Evolutionary conservation across 345 rosid species (phyloP), one percentile per base, ranked within the genome.

Genomic region (Heritiera littoralis): DNA sequence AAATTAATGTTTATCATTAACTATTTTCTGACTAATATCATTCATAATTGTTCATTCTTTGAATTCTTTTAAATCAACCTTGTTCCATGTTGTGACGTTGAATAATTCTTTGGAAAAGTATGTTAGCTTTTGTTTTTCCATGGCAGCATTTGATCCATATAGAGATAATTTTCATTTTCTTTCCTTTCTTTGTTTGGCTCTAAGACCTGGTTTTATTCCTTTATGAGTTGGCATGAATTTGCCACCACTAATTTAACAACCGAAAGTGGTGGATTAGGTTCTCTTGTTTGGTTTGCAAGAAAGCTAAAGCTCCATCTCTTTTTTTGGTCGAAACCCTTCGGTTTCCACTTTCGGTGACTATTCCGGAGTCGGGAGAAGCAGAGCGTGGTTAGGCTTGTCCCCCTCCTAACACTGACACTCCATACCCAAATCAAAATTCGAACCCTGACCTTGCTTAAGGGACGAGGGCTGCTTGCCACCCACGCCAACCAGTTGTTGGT

Each of bases 201-300:
- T 35, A n/a, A 54, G 69, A 6, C 15, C 18, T 72, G 6, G 6
- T 49, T 46, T 41, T 28, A 8, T 51, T 81, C 51, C 56, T 32
- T 77, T 40, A 59, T 51, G 51, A 77, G 65, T 38, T 45, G 72
- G 72, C 69, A 80, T 71, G 79, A 76, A 70, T 79, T 81, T n/a
- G 75, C 32, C 18, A 43, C 74, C 74, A 74, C 52, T 59, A 78
- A 79, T n/a, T 51, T 1, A 74, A 63, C 32, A 69, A 77, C 77
- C 73, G 60, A 84, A 82, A 80, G 78, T 75, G 79, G 78, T 80
- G 78, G 87, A 82, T 84, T 84, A 81, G 85, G 79, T 82, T 80
- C 59, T 64, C 54, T 64, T 64, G 78, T 73, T 71, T 81, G 67
- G 81, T 75, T 77, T 75, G 77, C 80, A 65, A 81, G 81, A 85